Evolutionary conservation across 2,329 filamentous ascomycete genomes (phyloP), one percentile per base, ranked within the genome.

Genomic region (Cladorrhinum sp.): DNA sequence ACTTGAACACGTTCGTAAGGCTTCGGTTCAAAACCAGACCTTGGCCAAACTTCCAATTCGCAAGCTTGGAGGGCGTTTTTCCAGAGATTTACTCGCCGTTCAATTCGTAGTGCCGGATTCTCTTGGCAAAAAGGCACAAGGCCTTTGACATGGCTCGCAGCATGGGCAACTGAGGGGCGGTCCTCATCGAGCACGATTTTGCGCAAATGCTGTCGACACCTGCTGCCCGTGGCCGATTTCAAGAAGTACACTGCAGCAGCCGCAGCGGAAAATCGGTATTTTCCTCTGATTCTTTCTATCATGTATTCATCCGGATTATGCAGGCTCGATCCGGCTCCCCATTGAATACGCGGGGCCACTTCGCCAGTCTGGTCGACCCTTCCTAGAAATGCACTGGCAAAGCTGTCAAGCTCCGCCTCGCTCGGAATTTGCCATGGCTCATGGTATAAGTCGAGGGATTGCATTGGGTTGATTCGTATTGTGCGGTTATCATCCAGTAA

Each of bases 211-310:
- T 46, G 7, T 28, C 59, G 24, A 9, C 4, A 4, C 2, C 16
- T 33, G n/a, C 2, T 16, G 12, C 3, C 24, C 4, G 54, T 21
- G 2, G 59, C 26, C 18, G 60, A 62, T 12, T 46, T 39, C 2
- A 56, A 39, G 23, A 59, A 62, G 30, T 59, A n/a, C 46, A 58
- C 59, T n/a, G 56, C 56, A 6, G 42, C 42, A 12, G 60, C 55
- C 0, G 60, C 60, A 4, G 60, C 60, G 3, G 60, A 62, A 30
- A 62, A 62, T 2, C 51, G 36, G 51, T 55, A 52, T 18, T 33
- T 57, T 16, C 49, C 36, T n/a, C n/a, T n/a, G n/a, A n/a, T n/a
- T n/a, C n/a, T n/a, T n/a, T n/a, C n/a, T n/a, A n/a, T n/a, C n/a
- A n/a, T n/a, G n/a, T n/a, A n/a, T n/a, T n/a, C n/a, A n/a, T n/a